Evolutionary conservation across 768 basidiomycete species (phyloP).

Genomic region (Lactifluus piperatus): DNA sequence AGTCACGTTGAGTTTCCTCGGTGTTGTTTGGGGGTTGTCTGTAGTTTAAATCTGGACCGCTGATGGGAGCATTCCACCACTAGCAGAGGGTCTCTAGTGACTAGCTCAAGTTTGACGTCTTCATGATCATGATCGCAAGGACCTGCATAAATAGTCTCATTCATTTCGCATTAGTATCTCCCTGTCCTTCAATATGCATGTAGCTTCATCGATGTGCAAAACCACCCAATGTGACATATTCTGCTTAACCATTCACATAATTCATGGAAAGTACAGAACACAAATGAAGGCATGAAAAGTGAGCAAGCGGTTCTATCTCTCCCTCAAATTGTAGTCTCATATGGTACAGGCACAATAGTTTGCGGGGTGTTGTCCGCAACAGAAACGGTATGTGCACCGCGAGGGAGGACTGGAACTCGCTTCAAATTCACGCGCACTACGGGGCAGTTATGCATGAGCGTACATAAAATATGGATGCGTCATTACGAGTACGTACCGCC

Average conservation of each 20-base stretch:
- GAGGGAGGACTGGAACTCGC: conserved; percentile 78
- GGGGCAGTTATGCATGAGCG: background rate
- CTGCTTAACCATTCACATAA: background rate
- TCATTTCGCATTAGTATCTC: background rate
- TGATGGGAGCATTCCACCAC: background rate
- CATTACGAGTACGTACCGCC: conserved; percentile 53
- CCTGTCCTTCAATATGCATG: background rate
- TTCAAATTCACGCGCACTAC: conserved; percentile 76
- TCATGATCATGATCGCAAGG: background rate
- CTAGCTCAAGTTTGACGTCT: background rate
- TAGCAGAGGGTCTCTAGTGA: background rate
- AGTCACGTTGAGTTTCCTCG: conserved; percentile 2
- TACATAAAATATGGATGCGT: background rate
- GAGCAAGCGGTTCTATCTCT: background rate
- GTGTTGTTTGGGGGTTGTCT: conserved; percentile 1
- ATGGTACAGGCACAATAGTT: conserved; percentile 86
- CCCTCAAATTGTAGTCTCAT: conserved; percentile 91
- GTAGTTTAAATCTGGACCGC: background rate
- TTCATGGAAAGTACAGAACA: conserved; percentile 4
- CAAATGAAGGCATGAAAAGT: background rate
- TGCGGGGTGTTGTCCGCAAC: conserved; percentile 70
- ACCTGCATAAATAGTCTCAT: background rate
- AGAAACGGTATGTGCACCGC: conserved; percentile 70
- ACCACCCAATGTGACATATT: background rate
- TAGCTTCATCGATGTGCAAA: background rate